These are phyloP conservation scores for Hypoxylon fuscum DNA, from an alignment of 495 filamentous ascomycete genomes.

Conservation along the genomic window DNA sequence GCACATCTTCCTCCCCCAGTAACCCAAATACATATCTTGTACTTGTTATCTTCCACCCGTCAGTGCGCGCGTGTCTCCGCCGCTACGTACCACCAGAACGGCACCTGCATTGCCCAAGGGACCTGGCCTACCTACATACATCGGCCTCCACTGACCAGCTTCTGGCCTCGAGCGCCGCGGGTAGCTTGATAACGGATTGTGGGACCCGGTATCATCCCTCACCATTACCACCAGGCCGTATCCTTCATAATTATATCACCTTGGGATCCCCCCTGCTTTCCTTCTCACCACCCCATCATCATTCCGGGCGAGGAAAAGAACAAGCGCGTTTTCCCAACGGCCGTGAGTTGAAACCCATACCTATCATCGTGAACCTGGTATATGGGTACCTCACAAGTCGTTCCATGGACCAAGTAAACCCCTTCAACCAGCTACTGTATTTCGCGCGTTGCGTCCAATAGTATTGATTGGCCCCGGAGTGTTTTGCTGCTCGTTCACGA, in stretches of 20 bases:
- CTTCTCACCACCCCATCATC: slow-evolving; percentile 10
- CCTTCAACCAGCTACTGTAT: slow-evolving; percentile 29
- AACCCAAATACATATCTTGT: slow-evolving; percentile 33
- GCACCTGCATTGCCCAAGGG: slow-evolving; percentile 12
- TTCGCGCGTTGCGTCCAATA: slow-evolving; percentile 42
- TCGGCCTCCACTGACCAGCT: slow-evolving; percentile 25
- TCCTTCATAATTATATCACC: slow-evolving; percentile 34
- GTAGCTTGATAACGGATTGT: slow-evolving; percentile 36
- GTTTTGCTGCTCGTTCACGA: slow-evolving; percentile 13
- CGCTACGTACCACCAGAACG: slow-evolving; percentile 16
- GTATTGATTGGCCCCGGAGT: slow-evolving; percentile 33
- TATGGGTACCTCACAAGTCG: slow-evolving; percentile 33
- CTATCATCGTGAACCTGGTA: slow-evolving; percentile 3
- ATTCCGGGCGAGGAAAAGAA: slow-evolving; percentile 8
- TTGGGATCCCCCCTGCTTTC: slow-evolving; percentile 17
- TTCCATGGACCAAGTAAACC: slow-evolving; percentile 46
- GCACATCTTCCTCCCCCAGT: slow-evolving; percentile 13
- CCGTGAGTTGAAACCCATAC: slow-evolving; percentile 12
- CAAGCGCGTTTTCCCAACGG: slow-evolving; percentile 16
- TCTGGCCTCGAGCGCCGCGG: slow-evolving; percentile 27
- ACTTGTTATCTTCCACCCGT: slow-evolving; percentile 33
- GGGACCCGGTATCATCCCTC: slow-evolving; percentile 30
- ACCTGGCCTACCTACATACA: slow-evolving; percentile 7
- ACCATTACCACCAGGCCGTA: slow-evolving; percentile 22
- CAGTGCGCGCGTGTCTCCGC: slow-evolving; percentile 7